Evolutionary conservation across 2,329 filamentous ascomycete genomes (phyloP).

Genomic region (Orbilia oligospora): DNA sequence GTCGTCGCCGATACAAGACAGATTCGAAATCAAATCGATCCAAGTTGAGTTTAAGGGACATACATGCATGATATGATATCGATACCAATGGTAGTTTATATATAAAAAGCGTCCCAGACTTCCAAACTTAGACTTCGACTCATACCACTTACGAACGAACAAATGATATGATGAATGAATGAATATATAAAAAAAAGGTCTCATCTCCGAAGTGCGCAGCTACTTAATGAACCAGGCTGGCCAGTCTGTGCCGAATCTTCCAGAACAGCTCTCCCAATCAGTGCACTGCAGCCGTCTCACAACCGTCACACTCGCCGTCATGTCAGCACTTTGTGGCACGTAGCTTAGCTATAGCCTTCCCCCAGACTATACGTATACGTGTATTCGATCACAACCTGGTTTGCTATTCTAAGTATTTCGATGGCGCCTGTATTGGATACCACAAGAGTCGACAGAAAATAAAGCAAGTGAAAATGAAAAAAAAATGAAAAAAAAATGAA

Average conservation of each 20-base stretch:
- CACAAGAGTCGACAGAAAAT: background rate
- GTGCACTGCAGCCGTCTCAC: background rate
- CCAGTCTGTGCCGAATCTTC: background rate
- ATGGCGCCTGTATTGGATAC: slow-evolving; percentile 1
- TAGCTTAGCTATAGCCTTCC: no score
- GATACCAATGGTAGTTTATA: background rate
- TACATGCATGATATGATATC: background rate
- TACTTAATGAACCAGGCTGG: background rate
- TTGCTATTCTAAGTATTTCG: slow-evolving; percentile 11
- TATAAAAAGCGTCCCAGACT: background rate
- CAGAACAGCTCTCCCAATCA: background rate
- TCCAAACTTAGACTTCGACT: background rate
- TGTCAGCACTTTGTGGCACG: slow-evolving; percentile 21
- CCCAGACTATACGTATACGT: background rate
- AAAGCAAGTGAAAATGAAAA: background rate
- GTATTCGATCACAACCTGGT: slow-evolving; percentile 9
- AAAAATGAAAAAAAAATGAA: background rate
- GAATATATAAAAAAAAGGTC: background rate
- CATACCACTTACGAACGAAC: background rate
- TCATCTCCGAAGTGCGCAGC: background rate
- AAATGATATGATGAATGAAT: background rate
- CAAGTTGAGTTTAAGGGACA: no score
- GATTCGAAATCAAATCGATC: no score
- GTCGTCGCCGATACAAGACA: no score
- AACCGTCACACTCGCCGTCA: slow-evolving; percentile 4